Evolutionary conservation across 768 basidiomycete species (phyloP), one percentile per base, ranked within the genome.

Genomic region (Rhizopogon salebrosus): DNA sequence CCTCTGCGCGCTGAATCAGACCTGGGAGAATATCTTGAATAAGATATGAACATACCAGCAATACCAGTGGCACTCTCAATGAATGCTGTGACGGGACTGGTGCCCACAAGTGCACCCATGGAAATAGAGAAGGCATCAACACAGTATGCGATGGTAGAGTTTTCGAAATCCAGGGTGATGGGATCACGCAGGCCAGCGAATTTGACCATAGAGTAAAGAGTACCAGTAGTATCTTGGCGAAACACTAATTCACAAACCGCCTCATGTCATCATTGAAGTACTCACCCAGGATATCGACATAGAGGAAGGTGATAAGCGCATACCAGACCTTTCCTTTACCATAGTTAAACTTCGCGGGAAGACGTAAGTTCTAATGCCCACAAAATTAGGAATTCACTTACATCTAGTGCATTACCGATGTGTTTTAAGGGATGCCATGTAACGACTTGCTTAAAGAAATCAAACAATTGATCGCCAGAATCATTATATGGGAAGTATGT

Each of bases 141-240:
- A 57, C 88, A 91, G 68, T 91, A 92, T 3, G 89, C 89, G 54
- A 87, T 73, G 11, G 84, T 89, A 16, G 85, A 88, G 56, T 83
- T 81, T 70, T 94, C 91, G 59, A 94, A 94, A 65, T 94, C 91
- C 52, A 91, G 74, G 23, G 90, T 92, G 13, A 89, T 80, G 1
- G 85, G 85, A 62, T 92, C 85, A 42, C 89, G 88, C 2, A 94
- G 77, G n/a, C 88, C 89, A 6, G 91, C 89, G 57, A 92, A 92
- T 65, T 88, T 91, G 49, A 89, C 88, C 91, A 94, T 92, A 36
- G 91, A 87, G 65, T 92, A 92, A 4, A 94, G 73, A 8, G 91
- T 92, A 62, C 91, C 86, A 51, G 74, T 77, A 26, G 72, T 76
- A 53, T 75, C 71, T 67, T 52, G 42, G 50, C 13, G 52, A 48